Base-by-base conservation (phyloP, 257 asterid genomes). In the Nicotiana otophora region DNA sequence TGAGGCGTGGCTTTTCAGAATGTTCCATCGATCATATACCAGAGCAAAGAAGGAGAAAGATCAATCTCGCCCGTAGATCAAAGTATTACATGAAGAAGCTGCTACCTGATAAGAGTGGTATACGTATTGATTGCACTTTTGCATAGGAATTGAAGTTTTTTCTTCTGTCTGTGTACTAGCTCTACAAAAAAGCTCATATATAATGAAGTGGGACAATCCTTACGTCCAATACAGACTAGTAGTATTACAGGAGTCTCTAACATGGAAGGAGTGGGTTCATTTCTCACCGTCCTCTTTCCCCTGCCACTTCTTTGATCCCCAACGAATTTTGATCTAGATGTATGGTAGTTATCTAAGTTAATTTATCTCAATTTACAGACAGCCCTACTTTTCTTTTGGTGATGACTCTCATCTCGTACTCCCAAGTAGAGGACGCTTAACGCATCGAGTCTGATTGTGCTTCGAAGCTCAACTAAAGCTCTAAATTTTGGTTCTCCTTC, bases 1-100 rank as follows among this genome's bases (percentile, higher is more conserved):
- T 93, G 42, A 90, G 98, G 82, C 99, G 99, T 20, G 99, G 99
- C 11, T 96, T 96, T 89, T 85, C 91, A 0, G 98, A 96, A 66
- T 93, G 98, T 84, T 89, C 91, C 54, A 88, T 94, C 16, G 97
- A 92, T 60, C 66, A 65, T 83, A 83, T 94, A 90, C 99, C 99
- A 1, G 90, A 89, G 81, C 87, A 85, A 88, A 91, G 92, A 90
- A 91, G 95, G 91, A 87, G 92, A 82, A 90, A 68, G 90, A 96
- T 96, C 81, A 89, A 96, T 51, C 87, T 93, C 5, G 90, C 95
- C 64, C 97, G 99, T 17, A 85, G 86, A 76, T 93, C 99, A 11
- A 96, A 96, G 89, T 96, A 94, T 85, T 96, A 96, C 86, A 90
- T 88, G 92, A 96, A 96, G 88, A 86, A 84, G 78, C 92, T 96